Conservation (phyloP, 352 stramenopile genomes). For the Phytopythium kandeliae region DNA sequence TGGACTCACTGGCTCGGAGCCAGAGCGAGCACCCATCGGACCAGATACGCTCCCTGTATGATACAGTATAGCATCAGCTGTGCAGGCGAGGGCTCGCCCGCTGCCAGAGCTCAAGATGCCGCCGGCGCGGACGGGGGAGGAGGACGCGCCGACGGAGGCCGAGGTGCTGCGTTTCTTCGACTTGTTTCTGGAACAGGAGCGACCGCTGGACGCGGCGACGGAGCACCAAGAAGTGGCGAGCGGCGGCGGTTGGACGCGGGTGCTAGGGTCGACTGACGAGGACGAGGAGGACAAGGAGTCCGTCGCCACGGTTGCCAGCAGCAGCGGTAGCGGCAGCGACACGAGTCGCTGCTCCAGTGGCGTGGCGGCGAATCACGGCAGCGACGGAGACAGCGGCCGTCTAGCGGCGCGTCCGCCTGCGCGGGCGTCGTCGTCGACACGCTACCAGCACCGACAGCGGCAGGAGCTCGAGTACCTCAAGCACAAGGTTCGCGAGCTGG, state of each 20-base stretch:
- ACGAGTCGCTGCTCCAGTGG: constrained; percentile 7
- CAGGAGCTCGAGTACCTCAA: constrained; percentile 35
- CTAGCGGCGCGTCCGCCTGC: not conserved
- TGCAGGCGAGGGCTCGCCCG: no score
- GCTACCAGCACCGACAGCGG: constrained; percentile 29
- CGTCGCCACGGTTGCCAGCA: constrained; percentile 3
- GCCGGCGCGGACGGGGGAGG: not conserved
- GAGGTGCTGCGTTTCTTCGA: constrained; percentile 12
- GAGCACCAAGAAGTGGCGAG: constrained; percentile 3
- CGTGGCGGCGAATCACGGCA: constrained; percentile 4
- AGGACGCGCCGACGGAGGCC: not conserved
- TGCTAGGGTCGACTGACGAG: not conserved
- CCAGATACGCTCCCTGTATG: no score
- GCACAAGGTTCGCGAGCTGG: constrained; percentile 24
- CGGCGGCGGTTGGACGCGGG: constrained; percentile 5
- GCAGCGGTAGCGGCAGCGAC: not conserved
- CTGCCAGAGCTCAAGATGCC: no score
- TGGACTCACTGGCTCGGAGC: no score
- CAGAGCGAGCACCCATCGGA: no score
- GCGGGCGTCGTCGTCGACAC: constrained; percentile 6
- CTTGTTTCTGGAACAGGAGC: constrained; percentile 11
- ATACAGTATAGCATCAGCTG: no score
- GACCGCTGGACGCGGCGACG: constrained; percentile 3
- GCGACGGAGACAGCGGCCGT: not conserved
- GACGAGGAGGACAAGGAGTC: constrained; percentile 4